Evolutionary conservation across 139 green algal species (phyloP).

Genomic region (Volvox reticuliferus): DNA sequence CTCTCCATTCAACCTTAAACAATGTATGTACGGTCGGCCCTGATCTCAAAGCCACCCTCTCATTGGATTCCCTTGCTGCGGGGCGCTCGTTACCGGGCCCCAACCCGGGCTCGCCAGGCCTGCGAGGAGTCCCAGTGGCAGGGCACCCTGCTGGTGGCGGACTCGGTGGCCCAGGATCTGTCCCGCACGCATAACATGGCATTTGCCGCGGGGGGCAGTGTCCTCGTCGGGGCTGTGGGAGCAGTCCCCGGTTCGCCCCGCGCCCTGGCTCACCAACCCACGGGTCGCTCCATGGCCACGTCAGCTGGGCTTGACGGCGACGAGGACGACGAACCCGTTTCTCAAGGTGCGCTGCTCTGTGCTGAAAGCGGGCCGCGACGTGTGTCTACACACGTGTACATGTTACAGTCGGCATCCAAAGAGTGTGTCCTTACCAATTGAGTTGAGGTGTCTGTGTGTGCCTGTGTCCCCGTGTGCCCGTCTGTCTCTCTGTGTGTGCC

Average conservation of each 20-base stretch:
- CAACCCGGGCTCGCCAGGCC: neutral
- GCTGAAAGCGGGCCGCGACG: too few species aligned
- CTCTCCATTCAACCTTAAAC: too few species aligned
- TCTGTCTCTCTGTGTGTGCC: too few species aligned
- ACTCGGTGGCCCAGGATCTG: conserved; percentile 48
- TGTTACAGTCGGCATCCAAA: too few species aligned
- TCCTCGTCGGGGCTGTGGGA: conserved; percentile 17
- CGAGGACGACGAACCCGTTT: conserved; percentile 50
- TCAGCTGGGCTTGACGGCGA: neutral
- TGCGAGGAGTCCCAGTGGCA: conserved; percentile 7
- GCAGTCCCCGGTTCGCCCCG: neutral
- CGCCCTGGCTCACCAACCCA: neutral
- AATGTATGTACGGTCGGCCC: too few species aligned
- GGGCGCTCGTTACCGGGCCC: neutral
- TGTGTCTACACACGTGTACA: too few species aligned
- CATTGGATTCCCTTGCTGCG: neutral
- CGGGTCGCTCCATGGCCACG: neutral
- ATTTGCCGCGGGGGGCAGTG: neutral
- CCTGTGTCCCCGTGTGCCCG: too few species aligned
- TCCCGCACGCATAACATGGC: conserved; percentile 42
- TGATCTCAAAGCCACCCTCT: too few species aligned
- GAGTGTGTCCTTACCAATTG: too few species aligned
- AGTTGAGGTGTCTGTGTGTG: too few species aligned
- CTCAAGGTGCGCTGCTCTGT: conserved; percentile 4
- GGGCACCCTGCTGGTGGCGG: conserved; percentile 41